phyloP scores from a whole-genome alignment of 192 early-diverging fungal species.

The Spinellus fusiger region DNA sequence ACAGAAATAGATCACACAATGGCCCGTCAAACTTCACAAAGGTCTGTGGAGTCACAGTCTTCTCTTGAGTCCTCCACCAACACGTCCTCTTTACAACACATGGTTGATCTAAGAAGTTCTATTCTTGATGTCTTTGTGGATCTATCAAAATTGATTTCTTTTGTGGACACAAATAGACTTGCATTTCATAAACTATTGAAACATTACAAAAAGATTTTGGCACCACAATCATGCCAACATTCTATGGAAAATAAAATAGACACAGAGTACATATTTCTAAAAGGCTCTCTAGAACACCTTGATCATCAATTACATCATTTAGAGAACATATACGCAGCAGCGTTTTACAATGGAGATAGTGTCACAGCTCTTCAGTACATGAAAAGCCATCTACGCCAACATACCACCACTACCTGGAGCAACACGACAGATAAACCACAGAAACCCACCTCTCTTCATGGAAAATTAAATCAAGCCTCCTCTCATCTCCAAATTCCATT shows the following conservation, averaged over 20 bases:
- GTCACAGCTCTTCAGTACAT: conserved; percentile 51
- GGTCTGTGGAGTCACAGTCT: too few relatives aligned
- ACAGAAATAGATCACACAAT: too few relatives aligned
- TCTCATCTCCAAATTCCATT: conserved; percentile 22
- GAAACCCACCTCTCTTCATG: conserved; percentile 34
- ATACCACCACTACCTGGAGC: conserved; percentile 66
- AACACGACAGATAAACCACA: conserved; percentile 68
- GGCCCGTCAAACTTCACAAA: too few relatives aligned
- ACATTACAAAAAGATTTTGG: conserved; percentile 85
- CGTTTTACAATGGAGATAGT: conserved; percentile 47
- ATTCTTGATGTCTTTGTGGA: too few relatives aligned
- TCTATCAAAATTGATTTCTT: conserved; percentile 77
- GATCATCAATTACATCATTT: conserved; percentile 41
- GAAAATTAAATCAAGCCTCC: conserved; percentile 23
- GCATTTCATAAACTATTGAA: conserved; percentile 89
- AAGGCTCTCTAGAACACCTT: conserved; percentile 40
- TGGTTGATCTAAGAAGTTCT: too few relatives aligned
- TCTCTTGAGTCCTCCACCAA: too few relatives aligned
- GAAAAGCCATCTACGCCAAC: conserved; percentile 56
- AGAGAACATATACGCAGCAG: conserved; percentile 50
- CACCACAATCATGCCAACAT: too few relatives aligned
- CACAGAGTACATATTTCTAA: too few relatives aligned
- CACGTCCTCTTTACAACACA: too few relatives aligned
- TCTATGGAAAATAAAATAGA: too few relatives aligned
- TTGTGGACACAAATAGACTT: conserved; percentile 73